Percentiles rank a stretch among this genome's conserved stretches.
These are phyloP conservation scores for Globisporangium takayamanum DNA, from an alignment of 352 stramenopile species.

Conservation along the genomic window DNA sequence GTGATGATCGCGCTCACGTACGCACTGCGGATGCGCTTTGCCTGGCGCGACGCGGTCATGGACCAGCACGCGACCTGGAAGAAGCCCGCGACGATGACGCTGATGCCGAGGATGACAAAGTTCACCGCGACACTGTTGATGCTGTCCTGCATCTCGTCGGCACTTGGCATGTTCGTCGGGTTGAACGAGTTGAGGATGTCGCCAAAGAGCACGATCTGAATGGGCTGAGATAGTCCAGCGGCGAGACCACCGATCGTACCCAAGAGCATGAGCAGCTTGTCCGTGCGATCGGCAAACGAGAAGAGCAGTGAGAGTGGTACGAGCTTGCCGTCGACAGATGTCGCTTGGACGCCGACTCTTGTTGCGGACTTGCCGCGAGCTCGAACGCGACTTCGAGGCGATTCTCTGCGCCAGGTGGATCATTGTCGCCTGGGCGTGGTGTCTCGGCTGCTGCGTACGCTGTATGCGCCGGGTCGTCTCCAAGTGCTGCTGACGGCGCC, in stretches of 20 bases:
- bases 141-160: constrained; percentile 25
- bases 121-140: constrained; percentile 24
- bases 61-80: constrained; percentile 49
- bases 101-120: constrained; percentile 25
- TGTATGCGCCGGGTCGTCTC: background rate
- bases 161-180: background rate
- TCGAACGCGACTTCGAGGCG: constrained; percentile 9
- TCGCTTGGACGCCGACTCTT: constrained; percentile 13
- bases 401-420: constrained; percentile 2
- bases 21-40: constrained; percentile 25
- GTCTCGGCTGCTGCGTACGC: background rate
- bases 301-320: constrained; percentile 44
- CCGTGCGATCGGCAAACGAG: constrained; percentile 25
- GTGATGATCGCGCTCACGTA: constrained; percentile 30
- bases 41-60: constrained; percentile 53
- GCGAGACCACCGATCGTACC: constrained; percentile 13
- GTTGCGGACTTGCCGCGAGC: background rate
- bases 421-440: background rate
- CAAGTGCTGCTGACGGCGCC: background rate
- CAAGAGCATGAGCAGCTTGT: constrained; percentile 20
- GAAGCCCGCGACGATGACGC: constrained; percentile 24
- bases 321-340: constrained; percentile 21
- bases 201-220: constrained; percentile 32
- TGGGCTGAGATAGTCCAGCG: constrained; percentile 14
- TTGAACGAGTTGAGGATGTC: constrained; percentile 33